Base-by-base conservation (phyloP, 2,329 filamentous ascomycete genomes). In the Sporothrix euskadiensis region DNA sequence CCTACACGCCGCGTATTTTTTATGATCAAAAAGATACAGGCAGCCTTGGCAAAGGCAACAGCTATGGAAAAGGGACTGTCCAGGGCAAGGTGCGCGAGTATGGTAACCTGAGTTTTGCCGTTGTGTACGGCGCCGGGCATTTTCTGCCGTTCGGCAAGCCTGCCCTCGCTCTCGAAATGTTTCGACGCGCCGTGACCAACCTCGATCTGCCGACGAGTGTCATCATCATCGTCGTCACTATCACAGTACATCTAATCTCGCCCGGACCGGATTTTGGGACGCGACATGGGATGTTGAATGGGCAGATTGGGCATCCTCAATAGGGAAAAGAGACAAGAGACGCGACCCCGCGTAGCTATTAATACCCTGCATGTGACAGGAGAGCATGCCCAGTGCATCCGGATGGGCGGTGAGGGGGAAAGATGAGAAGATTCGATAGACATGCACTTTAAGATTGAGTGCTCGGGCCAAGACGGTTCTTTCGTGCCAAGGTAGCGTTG, bases 71-170 rank as follows among this genome's bases (percentile, higher is more conserved):
- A 26, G 84, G 83, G 10, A 84, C 85, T 7, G 89, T 89, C 78
- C 89, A 86, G n/a, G 92, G 91, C 1, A 87, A 88, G 75, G 91
- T 92, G 0, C 85, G 91, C 0, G 90, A 93, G 78, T 90, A 88
- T 77, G 90, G 90, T 2, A 92, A 92, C 76, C 85, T 89, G 75
- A 86, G 84, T n/a, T 89, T 89, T 78, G 85, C 85, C 26, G 82
- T 87, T 0, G 83, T 89, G 26, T 88, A 88, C 77, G 84, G 88
- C 74, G 82, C 86, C 10, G 87, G 88, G 0, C 88, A 89, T 75
- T 83, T 86, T 65, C 74, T 80, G 14, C 76, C 79, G 1, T 76
- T 73, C 26, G 78, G 79, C 68, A 76, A 78, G 71, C 78, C 79
- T 19, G 74, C 74, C 39, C 76, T 78, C 2, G 69, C 73, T 44